Conservation (phyloP, 2,329 filamentous ascomycete species). For the Cladobotryum protrusum region DNA sequence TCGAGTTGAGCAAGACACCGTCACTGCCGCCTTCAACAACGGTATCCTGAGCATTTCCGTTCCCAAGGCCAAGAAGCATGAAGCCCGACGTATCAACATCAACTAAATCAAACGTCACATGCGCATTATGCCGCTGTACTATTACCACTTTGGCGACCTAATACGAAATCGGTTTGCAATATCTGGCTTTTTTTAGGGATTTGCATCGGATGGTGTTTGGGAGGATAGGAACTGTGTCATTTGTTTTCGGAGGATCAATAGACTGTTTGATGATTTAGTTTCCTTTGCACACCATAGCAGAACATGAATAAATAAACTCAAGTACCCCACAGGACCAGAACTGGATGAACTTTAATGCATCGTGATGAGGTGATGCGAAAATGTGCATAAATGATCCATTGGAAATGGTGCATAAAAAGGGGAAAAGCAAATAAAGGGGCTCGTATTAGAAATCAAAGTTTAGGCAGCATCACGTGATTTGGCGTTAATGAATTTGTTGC, state of each 20-base stretch:
- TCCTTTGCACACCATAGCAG: not conserved
- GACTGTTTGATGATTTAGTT: no score
- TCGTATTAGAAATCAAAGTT: no score
- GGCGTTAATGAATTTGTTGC: conserved; percentile 27
- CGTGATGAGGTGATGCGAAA: no score
- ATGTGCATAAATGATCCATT: no score
- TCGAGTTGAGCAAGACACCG: conserved; percentile 55
- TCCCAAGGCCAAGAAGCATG: conserved; percentile 59
- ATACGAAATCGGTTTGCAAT: not conserved
- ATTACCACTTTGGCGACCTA: not conserved
- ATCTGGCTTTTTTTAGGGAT: not conserved
- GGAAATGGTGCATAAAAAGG: no score
- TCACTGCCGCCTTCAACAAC: conserved; percentile 57
- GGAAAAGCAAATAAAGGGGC: no score
- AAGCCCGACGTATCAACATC: conserved; percentile 50
- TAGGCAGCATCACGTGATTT: conserved; percentile 29
- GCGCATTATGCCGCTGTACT: not conserved
- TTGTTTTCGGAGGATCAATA: no score
- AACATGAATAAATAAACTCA: not conserved
- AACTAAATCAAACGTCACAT: conserved; percentile 29
- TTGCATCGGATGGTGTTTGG: not conserved
- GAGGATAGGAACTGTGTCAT: not conserved
- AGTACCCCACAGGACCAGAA: no score
- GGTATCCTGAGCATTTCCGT: conserved; percentile 59
- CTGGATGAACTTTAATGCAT: no score